Evolutionary conservation across 768 basidiomycete species (phyloP).

Genomic region (Hypholoma sublateritium): DNA sequence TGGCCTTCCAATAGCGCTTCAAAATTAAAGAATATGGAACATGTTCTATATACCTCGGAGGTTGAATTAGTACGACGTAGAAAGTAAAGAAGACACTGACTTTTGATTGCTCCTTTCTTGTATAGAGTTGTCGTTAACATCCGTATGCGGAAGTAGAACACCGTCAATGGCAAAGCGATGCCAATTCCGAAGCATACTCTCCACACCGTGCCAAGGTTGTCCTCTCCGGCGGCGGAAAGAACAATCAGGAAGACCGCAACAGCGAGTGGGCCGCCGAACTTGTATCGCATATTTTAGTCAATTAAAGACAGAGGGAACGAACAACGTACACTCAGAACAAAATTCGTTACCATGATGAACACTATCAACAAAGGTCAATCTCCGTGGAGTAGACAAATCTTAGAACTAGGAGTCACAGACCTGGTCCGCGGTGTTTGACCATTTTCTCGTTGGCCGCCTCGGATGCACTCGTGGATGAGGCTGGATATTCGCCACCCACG

Average conservation of each 20-base stretch:
- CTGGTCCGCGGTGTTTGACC: conserved; percentile 56
- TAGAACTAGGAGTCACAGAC: conserved; percentile 23
- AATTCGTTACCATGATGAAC: conserved; percentile 78
- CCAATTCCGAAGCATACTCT: conserved; percentile 67
- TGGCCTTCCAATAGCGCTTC: conserved; percentile 62
- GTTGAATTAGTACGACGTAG: neutral
- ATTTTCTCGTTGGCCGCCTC: conserved; percentile 76
- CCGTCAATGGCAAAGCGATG: conserved; percentile 59
- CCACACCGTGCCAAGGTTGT: conserved; percentile 66
- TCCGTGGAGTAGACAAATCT: neutral
- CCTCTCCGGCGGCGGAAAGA: conserved; percentile 61
- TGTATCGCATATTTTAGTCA: neutral
- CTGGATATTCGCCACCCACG: conserved; percentile 79
- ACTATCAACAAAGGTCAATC: conserved; percentile 29
- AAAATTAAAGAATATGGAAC: conserved; percentile 64
- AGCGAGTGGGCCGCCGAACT: conserved; percentile 69
- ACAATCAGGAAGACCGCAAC: conserved; percentile 68
- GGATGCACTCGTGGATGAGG: conserved; percentile 64
- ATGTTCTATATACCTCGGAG: conserved; percentile 28
- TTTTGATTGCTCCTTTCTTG: conserved; percentile 63
- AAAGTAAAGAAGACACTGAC: conserved; percentile 29
- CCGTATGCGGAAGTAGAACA: conserved; percentile 70
- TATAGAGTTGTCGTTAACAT: conserved; percentile 72
- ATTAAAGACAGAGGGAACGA: neutral
- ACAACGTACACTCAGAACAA: conserved; percentile 56